Conservation (phyloP, 768 basidiomycete species). For the Russula emetica region DNA sequence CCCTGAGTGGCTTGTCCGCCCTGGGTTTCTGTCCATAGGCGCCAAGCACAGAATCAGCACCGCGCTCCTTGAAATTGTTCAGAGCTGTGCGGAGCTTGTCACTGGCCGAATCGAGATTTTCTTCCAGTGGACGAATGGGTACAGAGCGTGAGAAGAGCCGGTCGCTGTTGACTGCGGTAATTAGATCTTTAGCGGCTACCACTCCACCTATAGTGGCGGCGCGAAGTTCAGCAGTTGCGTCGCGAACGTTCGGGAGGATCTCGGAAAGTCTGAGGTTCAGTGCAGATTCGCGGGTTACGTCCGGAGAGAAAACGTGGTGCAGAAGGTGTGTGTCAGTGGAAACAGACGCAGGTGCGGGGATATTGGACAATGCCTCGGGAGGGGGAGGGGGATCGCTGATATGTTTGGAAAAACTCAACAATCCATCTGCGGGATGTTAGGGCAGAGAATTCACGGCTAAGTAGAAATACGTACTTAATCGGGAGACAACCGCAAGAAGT, state of each 20-base stretch:
- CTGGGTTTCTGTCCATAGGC: conserved; percentile 17
- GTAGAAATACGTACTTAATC: conserved; percentile 34
- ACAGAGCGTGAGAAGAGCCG: conserved; percentile 32
- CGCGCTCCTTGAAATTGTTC: conserved; percentile 33
- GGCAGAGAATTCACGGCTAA: not conserved
- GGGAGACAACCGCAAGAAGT: conserved; percentile 35
- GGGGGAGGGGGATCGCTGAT: conserved; percentile 28
- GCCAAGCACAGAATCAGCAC: conserved; percentile 37
- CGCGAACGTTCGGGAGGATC: conserved; percentile 37
- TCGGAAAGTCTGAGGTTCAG: conserved; percentile 36
- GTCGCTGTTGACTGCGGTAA: conserved; percentile 37
- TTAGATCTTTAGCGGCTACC: conserved; percentile 29
- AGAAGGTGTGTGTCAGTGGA: conserved; percentile 39
- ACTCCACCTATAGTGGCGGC: conserved; percentile 33
- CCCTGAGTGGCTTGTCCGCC: conserved; percentile 34
- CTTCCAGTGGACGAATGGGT: conserved; percentile 26
- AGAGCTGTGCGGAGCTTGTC: conserved; percentile 32
- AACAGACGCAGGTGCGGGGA: conserved; percentile 15
- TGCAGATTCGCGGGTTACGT: conserved; percentile 32
- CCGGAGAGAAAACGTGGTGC: conserved; percentile 34
- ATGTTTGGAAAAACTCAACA: conserved; percentile 36
- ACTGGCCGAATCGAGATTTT: conserved; percentile 30
- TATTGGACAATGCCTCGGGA: conserved; percentile 21
- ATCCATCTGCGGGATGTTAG: conserved; percentile 31
- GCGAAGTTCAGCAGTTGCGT: conserved; percentile 38